These are phyloP conservation scores for Xylaria castorea DNA, from an alignment of 495 filamentous ascomycete genomes.

Conservation along the genomic window DNA sequence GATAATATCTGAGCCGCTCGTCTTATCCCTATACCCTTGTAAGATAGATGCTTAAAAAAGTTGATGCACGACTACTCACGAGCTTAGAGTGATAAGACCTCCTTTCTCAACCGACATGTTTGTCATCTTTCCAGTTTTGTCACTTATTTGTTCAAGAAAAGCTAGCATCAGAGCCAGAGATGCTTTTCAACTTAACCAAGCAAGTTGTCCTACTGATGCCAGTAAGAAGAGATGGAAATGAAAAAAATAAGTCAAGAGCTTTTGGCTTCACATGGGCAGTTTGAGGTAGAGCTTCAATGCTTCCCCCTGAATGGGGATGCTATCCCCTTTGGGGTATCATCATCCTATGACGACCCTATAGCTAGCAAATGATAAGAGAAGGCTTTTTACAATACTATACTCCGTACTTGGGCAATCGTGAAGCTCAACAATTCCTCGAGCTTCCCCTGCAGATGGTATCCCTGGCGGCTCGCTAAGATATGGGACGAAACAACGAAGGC, in stretches of 20 bases:
- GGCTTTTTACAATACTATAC: background rate
- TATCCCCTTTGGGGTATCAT: conserved; percentile 14
- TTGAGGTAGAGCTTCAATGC: conserved; percentile 7
- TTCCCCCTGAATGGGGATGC: conserved; percentile 1
- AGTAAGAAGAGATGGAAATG: background rate
- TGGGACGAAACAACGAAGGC: conserved; percentile 25
- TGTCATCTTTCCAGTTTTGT: conserved; percentile 28
- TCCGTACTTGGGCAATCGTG: conserved; percentile 12
- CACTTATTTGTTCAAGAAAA: conserved; percentile 2
- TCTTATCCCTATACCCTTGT: conserved; percentile 27
- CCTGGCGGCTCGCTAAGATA: background rate
- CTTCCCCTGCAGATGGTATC: conserved; percentile 26
- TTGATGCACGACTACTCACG: conserved; percentile 28
- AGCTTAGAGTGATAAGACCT: conserved; percentile 29
- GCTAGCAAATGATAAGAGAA: background rate
- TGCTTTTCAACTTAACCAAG: background rate
- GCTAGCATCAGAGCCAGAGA: conserved; percentile 9
- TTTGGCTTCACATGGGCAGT: background rate
- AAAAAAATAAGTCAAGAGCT: background rate
- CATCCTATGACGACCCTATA: background rate
- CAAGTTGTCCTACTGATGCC: background rate
- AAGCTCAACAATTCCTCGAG: conserved; percentile 21
- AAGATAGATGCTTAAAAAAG: background rate
- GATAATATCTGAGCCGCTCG: conserved; percentile 43
- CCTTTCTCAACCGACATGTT: conserved; percentile 29